Base-by-base conservation (phyloP, 352 stramenopile species). In the Globisporangium nodosum region DNA sequence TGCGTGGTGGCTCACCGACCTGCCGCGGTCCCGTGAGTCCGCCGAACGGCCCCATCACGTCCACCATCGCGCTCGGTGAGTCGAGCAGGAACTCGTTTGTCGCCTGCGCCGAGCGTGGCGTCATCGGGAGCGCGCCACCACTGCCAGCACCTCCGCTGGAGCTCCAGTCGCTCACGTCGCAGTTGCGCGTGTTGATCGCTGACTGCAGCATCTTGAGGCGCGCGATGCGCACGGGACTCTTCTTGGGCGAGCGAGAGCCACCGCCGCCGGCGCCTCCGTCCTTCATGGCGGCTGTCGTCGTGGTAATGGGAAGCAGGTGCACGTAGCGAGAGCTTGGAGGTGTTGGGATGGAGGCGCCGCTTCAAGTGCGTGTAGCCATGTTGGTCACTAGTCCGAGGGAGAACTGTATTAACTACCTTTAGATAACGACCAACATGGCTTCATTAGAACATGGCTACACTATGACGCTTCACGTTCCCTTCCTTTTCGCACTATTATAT, bases 121-220 rank as follows among this genome's bases (percentile, higher is more conserved):
- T 64, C 16, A 43, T 60, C 20, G 46, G 20, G 7, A 61, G 33
- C 27, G 35, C 35, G 24, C 24, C 24, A 9, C 20, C 15, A 12
- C 45, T 37, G 4, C 12, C 24, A 6, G 9, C 46, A 1, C 56
- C 61, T 11, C 15, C 42, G 2, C 56, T 59, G 20, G 56, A 46
- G 18, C 39, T 57, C 37, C 75, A 65, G 48, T 89, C 78, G 20
- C 76, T 76, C 6, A 89, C 51, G 33, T 90, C 75, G 56, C 80
- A 90, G 50, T 89, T 90, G 43, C 81, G 77, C 2, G 82, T 82
- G 54, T 91, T 88, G 69, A 94, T 90, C 9, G 85, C 80, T 12
- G 73, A 81, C 63, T 92, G 85, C 43, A 94, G 69, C 77, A 92
- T 92, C 59, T 92, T 90, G 21, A 94, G 73, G 9, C 85, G 63